These are phyloP conservation scores for Acacia acuminata DNA, from an alignment of 306 rosid genomes.

Conservation along the genomic window DNA sequence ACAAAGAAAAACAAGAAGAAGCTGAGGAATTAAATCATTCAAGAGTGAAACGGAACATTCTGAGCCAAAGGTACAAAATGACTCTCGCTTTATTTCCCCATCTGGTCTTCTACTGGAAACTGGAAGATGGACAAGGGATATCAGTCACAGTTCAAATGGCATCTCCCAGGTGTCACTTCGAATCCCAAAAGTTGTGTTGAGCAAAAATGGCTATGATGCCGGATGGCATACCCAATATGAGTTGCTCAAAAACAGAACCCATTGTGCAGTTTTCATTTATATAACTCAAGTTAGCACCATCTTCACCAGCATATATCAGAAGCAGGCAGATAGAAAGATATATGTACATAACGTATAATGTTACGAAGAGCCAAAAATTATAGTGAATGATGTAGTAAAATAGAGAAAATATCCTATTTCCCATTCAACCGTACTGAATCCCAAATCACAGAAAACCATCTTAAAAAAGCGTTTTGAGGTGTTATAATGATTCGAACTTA, in stretches of 20 bases:
- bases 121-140: slow-evolving; percentile 37
- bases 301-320: slow-evolving; percentile 29
- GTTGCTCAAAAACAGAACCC: slow-evolving; percentile 1
- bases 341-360: slow-evolving; percentile 19
- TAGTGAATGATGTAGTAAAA: slow-evolving; percentile 4
- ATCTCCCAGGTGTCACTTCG: slow-evolving; percentile 24
- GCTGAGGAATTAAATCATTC: slow-evolving; percentile 24
- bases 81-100: slow-evolving; percentile 31
- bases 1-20: too few relatives aligned
- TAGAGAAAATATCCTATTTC: slow-evolving; percentile 22
- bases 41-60: slow-evolving; percentile 37
- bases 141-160: slow-evolving; percentile 34
- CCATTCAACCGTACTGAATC: slow-evolving; percentile 6
- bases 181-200: slow-evolving; percentile 41
- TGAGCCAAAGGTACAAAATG: slow-evolving; percentile 34
- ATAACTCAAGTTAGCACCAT: slow-evolving; percentile 25
- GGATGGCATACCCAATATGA: slow-evolving; percentile 32
- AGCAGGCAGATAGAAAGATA: slow-evolving; percentile 28
- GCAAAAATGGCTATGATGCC: slow-evolving; percentile 38
- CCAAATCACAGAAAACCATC: not conserved
- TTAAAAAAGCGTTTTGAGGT: not conserved
- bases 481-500: slow-evolving; percentile 4
- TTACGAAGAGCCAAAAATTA: slow-evolving; percentile 1
- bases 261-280: slow-evolving; percentile 27
- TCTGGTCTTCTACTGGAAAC: slow-evolving; percentile 18